Conservation (phyloP, 495 filamentous ascomycete species). For the Aspergillus homomorphus region DNA sequence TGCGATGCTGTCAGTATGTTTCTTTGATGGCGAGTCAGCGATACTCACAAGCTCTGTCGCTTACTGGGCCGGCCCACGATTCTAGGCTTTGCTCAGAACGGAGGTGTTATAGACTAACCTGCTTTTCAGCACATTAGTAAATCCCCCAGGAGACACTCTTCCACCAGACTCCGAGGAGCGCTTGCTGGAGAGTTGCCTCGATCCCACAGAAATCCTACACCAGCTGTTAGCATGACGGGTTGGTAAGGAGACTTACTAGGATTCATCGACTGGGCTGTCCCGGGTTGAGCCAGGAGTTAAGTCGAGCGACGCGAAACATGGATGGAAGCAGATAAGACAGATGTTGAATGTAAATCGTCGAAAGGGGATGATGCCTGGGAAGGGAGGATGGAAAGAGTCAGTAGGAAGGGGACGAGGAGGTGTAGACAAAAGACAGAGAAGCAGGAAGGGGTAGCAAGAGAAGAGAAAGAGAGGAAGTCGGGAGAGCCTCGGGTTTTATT, state of each 20-base stretch:
- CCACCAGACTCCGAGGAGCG: neutral
- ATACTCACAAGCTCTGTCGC: conserved; percentile 21
- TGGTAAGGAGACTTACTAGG: too few species aligned
- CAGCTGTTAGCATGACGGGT: too few species aligned
- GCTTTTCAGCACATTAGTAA: neutral
- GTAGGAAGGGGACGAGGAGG: neutral
- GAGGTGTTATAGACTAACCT: neutral
- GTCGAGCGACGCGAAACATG: too few species aligned
- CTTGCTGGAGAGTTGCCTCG: neutral
- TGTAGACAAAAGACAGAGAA: neutral
- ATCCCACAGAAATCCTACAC: too few species aligned
- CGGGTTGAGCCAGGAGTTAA: too few species aligned
- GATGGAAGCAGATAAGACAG: neutral
- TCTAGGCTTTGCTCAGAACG: conserved; percentile 1
- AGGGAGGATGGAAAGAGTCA: neutral
- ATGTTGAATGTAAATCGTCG: neutral
- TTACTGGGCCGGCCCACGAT: conserved; percentile 18
- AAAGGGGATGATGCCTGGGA: neutral
- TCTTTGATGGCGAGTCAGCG: neutral
- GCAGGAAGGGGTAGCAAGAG: neutral
- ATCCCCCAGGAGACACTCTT: too few species aligned
- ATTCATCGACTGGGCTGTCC: too few species aligned
- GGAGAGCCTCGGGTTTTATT: neutral
- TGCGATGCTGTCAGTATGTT: conserved; percentile 3
- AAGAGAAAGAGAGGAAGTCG: neutral